These are phyloP conservation scores for Euphrasia confusa DNA, from an alignment of 257 asterid species.

Conservation along the genomic window DNA sequence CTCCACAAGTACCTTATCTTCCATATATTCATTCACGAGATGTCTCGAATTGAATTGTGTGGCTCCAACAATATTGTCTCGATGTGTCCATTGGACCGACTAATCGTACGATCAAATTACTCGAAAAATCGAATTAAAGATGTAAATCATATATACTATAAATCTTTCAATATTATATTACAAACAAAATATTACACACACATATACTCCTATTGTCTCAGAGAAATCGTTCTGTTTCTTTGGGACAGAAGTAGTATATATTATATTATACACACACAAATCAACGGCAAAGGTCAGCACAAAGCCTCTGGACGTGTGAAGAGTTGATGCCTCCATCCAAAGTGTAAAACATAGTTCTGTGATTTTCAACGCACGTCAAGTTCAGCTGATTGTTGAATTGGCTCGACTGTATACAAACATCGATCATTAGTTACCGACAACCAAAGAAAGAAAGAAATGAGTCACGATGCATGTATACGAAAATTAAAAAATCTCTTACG, in stretches of 20 bases:
- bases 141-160: no score
- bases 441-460: neutral
- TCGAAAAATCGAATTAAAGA: no score
- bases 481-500: constrained; percentile 29
- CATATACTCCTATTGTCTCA: neutral
- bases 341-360: constrained; percentile 40
- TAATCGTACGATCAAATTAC: no score
- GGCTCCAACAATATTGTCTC: no score
- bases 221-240: no score
- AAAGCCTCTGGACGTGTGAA: constrained; percentile 46
- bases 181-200: no score
- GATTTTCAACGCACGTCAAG: constrained; percentile 57
- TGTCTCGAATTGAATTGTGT: no score
- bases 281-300: constrained; percentile 58
- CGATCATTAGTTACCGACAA: no score
- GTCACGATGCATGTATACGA: neutral
- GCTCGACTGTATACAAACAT: constrained; percentile 32
- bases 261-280: neutral
- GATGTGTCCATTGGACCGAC: no score
- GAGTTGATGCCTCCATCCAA: constrained; percentile 27
- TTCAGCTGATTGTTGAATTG: constrained; percentile 39
- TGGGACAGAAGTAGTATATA: no score
- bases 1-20: constrained; percentile 84
- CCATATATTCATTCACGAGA: constrained; percentile 19
- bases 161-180: no score